Evolutionary conservation across 2,329 filamentous ascomycete species (phyloP).

Genomic region (Fusarium sp.): DNA sequence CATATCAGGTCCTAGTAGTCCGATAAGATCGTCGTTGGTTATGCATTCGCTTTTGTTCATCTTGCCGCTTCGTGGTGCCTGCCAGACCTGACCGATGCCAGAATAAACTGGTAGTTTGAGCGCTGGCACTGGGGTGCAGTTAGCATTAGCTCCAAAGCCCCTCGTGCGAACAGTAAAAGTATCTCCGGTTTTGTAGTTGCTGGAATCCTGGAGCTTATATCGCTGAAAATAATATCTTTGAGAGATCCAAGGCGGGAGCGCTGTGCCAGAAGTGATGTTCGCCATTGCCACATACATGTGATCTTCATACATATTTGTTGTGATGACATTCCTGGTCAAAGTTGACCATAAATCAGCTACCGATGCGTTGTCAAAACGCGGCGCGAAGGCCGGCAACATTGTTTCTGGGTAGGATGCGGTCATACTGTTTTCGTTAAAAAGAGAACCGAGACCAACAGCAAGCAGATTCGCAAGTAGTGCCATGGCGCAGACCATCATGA

Average conservation of each 20-base stretch:
- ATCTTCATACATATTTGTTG: slow-evolving; percentile 29
- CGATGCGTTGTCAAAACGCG: slow-evolving; percentile 38
- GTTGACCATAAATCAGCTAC: not conserved
- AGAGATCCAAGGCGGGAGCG: slow-evolving; percentile 63
- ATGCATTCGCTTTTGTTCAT: not conserved
- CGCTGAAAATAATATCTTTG: slow-evolving; percentile 59
- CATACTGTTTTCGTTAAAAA: slow-evolving; percentile 57
- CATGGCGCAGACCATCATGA: slow-evolving; percentile 60
- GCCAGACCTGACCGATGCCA: not conserved
- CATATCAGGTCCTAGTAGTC: not conserved
- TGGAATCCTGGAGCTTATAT: slow-evolving; percentile 37
- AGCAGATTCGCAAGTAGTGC: slow-evolving; percentile 64
- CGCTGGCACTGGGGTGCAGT: slow-evolving; percentile 32
- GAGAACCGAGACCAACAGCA: slow-evolving; percentile 60
- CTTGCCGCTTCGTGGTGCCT: too few species aligned
- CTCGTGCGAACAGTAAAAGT: not conserved
- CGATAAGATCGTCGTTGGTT: not conserved
- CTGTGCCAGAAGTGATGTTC: slow-evolving; percentile 56
- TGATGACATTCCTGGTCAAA: not conserved
- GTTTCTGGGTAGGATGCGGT: slow-evolving; percentile 7
- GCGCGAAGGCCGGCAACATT: slow-evolving; percentile 15
- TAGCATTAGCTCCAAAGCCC: slow-evolving; percentile 43
- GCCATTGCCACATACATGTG: slow-evolving; percentile 54
- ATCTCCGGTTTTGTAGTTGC: not conserved
- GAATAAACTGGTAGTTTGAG: not conserved